phyloP scores from a whole-genome alignment of 768 basidiomycete genomes.

The Boletus sensibilis region DNA sequence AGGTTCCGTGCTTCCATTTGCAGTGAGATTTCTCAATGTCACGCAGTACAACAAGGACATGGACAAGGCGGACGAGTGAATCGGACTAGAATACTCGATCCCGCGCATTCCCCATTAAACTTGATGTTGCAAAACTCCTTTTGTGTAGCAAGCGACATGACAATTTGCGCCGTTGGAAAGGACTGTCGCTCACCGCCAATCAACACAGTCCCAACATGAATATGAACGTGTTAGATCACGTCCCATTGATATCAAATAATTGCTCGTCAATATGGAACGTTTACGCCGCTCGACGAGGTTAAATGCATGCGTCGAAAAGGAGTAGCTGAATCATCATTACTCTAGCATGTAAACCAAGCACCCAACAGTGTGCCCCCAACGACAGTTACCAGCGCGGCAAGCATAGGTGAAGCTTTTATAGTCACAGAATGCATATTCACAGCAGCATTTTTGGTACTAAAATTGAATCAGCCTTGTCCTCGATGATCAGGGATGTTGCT shows the following conservation, averaged over 20 bases:
- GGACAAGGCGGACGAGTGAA: constrained; percentile 31
- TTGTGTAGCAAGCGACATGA: background rate
- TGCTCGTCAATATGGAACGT: background rate
- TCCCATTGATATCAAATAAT: background rate
- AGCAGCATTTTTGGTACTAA: constrained; percentile 22
- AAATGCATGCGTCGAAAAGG: background rate
- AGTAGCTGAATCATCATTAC: background rate
- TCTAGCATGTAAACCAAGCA: constrained; percentile 40
- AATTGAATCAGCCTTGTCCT: background rate
- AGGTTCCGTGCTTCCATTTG: constrained; percentile 20
- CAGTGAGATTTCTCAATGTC: constrained; percentile 2
- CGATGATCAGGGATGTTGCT: background rate
- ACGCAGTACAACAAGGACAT: constrained; percentile 66
- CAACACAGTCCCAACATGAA: background rate
- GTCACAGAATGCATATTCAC: constrained; percentile 12
- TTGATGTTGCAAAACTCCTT: background rate
- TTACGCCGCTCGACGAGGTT: background rate
- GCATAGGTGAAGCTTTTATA: constrained; percentile 22
- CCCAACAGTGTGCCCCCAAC: constrained; percentile 36
- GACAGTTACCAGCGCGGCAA: constrained; percentile 30
- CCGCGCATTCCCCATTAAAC: background rate
- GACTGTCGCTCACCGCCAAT: background rate
- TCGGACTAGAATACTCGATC: background rate
- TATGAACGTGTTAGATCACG: background rate
- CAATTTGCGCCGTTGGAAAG: background rate